Base-by-base conservation (phyloP, 768 basidiomycete species). In the Suillus hirtellus region DNA sequence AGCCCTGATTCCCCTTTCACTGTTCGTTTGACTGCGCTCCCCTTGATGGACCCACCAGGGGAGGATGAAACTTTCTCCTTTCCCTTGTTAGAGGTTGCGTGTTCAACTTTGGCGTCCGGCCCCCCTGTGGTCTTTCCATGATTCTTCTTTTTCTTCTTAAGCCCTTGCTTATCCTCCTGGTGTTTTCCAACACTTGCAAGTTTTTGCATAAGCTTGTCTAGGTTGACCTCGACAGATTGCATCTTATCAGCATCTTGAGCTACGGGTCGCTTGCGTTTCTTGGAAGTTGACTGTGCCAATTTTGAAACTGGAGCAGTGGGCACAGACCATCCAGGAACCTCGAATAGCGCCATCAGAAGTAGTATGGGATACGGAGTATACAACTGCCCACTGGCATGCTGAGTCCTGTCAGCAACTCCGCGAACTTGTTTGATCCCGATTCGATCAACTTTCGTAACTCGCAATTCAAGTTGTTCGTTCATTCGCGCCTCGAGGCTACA, bases 271-370 rank as follows among this genome's bases (percentile, higher is more conserved):
- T 87, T 85, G 50, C 86, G 84, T 66, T 86, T 90, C 70, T 82
- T 86, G 19, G 77, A 75, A 60, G 81, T 82, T 3, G 72, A 64
- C 27, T 72, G 72, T 43, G 64, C 67, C 6, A 75, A 68, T 49
- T 78, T 75, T 37, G 76, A 63, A 52, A 84, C 72, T 7, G 83
- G 82, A 0, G 65, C 73, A 24, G 78, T 71, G 43, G 80, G 74
- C 15, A 90, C 75, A 37, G 84, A 80, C 89, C 89, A 91, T 19
- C 89, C 89, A 4, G 89, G 85, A 21, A 90, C 85, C 49, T 88
- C 78, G 73, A 91, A 90, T 66, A 85, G 77, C 63, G 81, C 71
- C 82, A 83, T 84, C 17, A 52, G 17, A 31, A 17, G 17, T 52
- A n/a, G 49, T 40, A 50, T 50, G 40, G 38, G 35, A 31, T 31